Base-by-base conservation (phyloP, 768 basidiomycete genomes). In the Calocybe cyanea region DNA sequence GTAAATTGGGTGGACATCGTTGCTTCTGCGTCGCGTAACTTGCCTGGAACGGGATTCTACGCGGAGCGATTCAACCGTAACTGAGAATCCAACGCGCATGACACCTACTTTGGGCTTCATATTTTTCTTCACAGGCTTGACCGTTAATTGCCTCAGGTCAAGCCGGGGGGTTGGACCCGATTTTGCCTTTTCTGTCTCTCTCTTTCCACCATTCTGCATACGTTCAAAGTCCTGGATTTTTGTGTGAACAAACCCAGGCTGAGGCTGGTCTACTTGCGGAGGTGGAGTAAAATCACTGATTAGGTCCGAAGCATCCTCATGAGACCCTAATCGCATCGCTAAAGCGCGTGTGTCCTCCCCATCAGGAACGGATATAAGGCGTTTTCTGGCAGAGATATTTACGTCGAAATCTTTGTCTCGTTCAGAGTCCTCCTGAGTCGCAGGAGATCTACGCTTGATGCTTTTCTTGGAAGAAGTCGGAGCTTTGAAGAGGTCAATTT, bases 71-170 rank as follows among this genome's bases (percentile, higher is more conserved):
- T 28, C n/a, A 25, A 17, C 6, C 34, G 17, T n/a, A 35, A 6
- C 34, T 14, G n/a, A n/a, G 14, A 7, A 5, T 14, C 7, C 7
- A 14, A 14, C 17, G 31, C 15, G 13, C 17, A 15, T 7, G 2
- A 19, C 19, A 25, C 47, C 13, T 41, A 56, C 55, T 49, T 53
- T 58, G 8, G 13, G 20, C 36, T 53, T 58, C 57, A 58, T 58
- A 6, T 34, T 37, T 5, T 25, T 38, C 31, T 54, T 56, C 0
- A 57, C 15, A 23, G 7, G 2, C n/a, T 25, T 40, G 1, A n/a
- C n/a, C 21, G 15, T 19, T 3, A 6, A 4, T 13, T 23, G 9
- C 15, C 21, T 7, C 35, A n/a, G n/a, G n/a, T n/a, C n/a, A n/a
- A n/a, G n/a, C n/a, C n/a, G n/a, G n/a, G n/a, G n/a, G n/a, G n/a